Percentiles rank a stretch among this genome's conserved stretches.
Conservation (phyloP, 257 asterid genomes). For the Galeopsis tetrahit region DNA sequence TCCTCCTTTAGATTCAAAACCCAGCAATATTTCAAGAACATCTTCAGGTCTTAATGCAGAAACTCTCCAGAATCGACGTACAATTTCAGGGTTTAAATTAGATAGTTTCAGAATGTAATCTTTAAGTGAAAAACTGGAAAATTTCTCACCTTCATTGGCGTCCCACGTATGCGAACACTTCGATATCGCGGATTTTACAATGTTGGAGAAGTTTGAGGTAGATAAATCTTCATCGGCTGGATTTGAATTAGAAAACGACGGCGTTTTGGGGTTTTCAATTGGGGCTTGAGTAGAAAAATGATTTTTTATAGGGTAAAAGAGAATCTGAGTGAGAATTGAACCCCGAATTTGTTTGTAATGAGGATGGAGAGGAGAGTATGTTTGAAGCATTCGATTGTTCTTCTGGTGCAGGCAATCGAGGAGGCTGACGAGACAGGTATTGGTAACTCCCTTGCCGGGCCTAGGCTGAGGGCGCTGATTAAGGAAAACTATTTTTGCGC, state of each 20-base stretch:
- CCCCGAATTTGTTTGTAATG: slow-evolving; percentile 30
- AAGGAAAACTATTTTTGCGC: slow-evolving; percentile 73
- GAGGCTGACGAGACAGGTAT: slow-evolving; percentile 65
- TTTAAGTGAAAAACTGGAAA: slow-evolving; percentile 43
- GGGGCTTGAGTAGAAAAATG: slow-evolving; percentile 19
- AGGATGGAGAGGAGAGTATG: slow-evolving; percentile 16
- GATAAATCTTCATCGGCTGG: slow-evolving; percentile 39
- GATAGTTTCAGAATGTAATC: slow-evolving; percentile 63
- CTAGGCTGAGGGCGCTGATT: slow-evolving; percentile 77
- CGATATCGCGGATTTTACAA: slow-evolving; percentile 49
- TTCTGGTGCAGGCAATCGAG: slow-evolving; percentile 46
- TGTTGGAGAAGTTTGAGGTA: slow-evolving; percentile 37
- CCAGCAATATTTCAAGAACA: slow-evolving; percentile 70
- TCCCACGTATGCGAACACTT: slow-evolving; percentile 38
- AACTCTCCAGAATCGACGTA: slow-evolving; percentile 81
- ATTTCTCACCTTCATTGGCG: slow-evolving; percentile 45
- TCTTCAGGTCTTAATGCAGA: slow-evolving; percentile 61
- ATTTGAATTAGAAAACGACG: slow-evolving; percentile 28
- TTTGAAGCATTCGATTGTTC: slow-evolving; percentile 42
- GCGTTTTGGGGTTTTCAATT: slow-evolving; percentile 18
- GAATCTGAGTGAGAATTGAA: slow-evolving; percentile 32
- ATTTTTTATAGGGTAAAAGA: background rate
- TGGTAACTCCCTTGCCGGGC: slow-evolving; percentile 67
- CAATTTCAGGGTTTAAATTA: slow-evolving; percentile 51
- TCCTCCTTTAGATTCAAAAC: slow-evolving; percentile 51